Evolutionary conservation across 805 yeast species (phyloP), one percentile per base, ranked within the genome.

Genomic region (Lipomyces japonicus): DNA sequence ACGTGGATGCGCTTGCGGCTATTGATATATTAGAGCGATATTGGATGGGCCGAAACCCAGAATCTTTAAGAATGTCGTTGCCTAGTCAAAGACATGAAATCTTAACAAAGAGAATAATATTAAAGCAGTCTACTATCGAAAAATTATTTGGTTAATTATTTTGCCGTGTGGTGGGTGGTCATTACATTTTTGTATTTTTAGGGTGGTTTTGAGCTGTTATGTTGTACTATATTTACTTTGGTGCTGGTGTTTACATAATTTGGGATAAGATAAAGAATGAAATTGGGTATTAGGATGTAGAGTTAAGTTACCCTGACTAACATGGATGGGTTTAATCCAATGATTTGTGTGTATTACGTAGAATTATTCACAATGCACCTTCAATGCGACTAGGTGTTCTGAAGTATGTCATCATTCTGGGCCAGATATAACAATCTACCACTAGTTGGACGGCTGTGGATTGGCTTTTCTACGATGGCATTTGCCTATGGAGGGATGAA

Each of bases 401-500:
- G n/a, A n/a, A 19, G 39, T 1, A 50, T 50, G 57, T n/a, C 44
- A 23, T 54, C 60, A 16, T 41, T 58, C 28, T 58, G 57, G 53
- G 41, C 49, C 7, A 43, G 36, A 36, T 58, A 60, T 43, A 52
- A 48, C 35, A 39, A 55, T 24, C 42, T 58, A 12, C 62, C 62
- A 10, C 26, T 42, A 10, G 32, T 25, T 9, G 62, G 59, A 14
- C 50, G 62, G 7, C 34, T 58, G 21, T 58, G 62, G 62, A 50
- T 58, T 21, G 62, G 61, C 12, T 42, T 41, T 2, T 58, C 61
- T 19, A 57, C 61, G 3, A 57, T 58, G 61, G 49, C 39, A 2
- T 48, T 51, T 9, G 62, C 60, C 24, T 71, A 71, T 50, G 78
- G 65, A 16, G 58, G 58, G 14, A 42, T 54, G 57, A 21, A 30